Evolutionary conservation across 2,329 filamentous ascomycete genomes (phyloP).

Genomic region (Ophiostoma piceae): DNA sequence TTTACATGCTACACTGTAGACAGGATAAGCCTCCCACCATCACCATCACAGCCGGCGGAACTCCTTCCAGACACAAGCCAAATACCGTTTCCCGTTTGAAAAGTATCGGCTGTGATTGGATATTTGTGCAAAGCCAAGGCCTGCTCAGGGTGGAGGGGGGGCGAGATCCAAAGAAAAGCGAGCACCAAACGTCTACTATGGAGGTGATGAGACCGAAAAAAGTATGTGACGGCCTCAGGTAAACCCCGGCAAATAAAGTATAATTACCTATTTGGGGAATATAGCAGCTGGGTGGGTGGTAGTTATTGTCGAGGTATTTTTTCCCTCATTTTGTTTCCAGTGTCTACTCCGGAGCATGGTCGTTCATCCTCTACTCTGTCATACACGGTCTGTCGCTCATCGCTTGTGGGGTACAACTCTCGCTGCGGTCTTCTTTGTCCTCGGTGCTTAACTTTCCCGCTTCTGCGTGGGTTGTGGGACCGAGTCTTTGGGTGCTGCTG

Average conservation of each 20-base stretch:
- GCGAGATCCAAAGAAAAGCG: not conserved
- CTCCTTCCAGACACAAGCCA: not conserved
- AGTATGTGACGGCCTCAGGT: not conserved
- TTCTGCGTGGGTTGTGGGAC: not conserved
- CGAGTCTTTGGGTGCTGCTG: not conserved
- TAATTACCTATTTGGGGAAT: slow-evolving; percentile 20
- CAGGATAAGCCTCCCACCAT: not conserved
- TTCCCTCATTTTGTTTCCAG: not conserved
- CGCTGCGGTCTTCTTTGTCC: slow-evolving; percentile 1
- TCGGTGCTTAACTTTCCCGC: slow-evolving; percentile 9
- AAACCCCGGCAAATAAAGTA: slow-evolving; percentile 8
- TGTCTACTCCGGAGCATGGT: not conserved
- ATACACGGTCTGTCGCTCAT: not conserved
- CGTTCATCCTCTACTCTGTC: not conserved
- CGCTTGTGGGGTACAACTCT: not conserved
- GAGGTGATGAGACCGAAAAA: not conserved
- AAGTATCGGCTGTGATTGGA: not conserved
- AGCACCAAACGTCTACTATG: not conserved
- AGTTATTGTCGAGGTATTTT: not conserved
- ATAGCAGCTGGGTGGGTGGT: not conserved
- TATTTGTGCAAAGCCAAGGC: not conserved
- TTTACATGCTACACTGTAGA: not conserved
- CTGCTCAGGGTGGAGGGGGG: not conserved
- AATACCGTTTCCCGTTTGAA: not conserved
- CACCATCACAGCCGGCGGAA: not conserved